These are phyloP conservation scores for Metschnikowia lochheadii DNA, from an alignment of 805 yeast genomes.

Conservation along the genomic window DNA sequence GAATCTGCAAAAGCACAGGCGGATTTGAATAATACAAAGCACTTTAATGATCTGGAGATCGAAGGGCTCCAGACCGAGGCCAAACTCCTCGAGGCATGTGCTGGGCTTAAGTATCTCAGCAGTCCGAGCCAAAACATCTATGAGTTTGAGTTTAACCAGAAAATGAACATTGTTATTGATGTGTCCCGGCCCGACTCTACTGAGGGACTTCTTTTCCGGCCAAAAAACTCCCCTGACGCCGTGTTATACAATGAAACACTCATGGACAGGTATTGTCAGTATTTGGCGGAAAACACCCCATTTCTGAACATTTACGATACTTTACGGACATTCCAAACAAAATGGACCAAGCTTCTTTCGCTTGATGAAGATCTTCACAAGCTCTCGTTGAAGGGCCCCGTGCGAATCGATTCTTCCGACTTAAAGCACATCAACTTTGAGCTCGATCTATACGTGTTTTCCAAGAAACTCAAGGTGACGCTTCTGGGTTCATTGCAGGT, in stretches of 20 bases:
- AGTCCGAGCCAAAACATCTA: slow-evolving; percentile 2
- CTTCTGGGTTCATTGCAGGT: slow-evolving; percentile 6
- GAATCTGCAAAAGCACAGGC: slow-evolving; percentile 17
- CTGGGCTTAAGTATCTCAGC: slow-evolving; percentile 21
- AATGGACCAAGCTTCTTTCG: slow-evolving; percentile 13
- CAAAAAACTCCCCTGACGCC: background rate
- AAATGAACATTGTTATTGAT: slow-evolving; percentile 9
- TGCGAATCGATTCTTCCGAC: slow-evolving; percentile 9
- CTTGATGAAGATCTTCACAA: slow-evolving; percentile 31
- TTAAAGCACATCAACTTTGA: slow-evolving; percentile 3
- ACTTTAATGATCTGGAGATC: slow-evolving; percentile 13
- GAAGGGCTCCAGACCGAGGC: slow-evolving; percentile 16
- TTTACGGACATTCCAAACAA: slow-evolving; percentile 4
- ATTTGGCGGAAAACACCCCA: slow-evolving; percentile 8
- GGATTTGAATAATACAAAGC: slow-evolving; percentile 9
- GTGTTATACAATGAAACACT: slow-evolving; percentile 17
- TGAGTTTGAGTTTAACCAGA: slow-evolving; percentile 14
- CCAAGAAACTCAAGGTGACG: slow-evolving; percentile 6
- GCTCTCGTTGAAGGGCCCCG: slow-evolving; percentile 28
- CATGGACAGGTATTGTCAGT: slow-evolving; percentile 12
- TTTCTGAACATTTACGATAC: slow-evolving; percentile 14
- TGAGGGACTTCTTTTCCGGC: slow-evolving; percentile 6
- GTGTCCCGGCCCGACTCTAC: slow-evolving; percentile 6
- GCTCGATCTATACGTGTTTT: slow-evolving; percentile 7
- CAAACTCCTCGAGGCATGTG: slow-evolving; percentile 23